These are phyloP conservation scores for Candida chauliodis DNA, from an alignment of 805 yeast genomes.

Conservation along the genomic window DNA sequence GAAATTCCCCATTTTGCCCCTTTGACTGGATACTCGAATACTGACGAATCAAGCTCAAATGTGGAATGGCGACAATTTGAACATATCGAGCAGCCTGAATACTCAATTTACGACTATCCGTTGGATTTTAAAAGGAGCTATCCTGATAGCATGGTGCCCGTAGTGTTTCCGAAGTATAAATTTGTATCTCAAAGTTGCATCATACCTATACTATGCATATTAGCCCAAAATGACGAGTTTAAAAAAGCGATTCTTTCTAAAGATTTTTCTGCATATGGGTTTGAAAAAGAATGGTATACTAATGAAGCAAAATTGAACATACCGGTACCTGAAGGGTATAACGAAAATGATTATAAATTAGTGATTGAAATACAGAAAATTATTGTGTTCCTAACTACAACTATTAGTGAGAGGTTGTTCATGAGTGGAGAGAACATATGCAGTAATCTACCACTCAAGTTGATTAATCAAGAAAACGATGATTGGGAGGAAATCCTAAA, in stretches of 20 bases:
- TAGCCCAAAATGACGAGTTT: conserved; percentile 23
- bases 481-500: conserved; percentile 18
- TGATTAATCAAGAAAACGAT: conserved; percentile 16
- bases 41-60: not conserved
- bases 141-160: conserved; percentile 14
- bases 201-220: conserved; percentile 26
- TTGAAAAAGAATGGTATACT: conserved; percentile 17
- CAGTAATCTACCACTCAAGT: conserved; percentile 16
- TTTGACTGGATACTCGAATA: not conserved
- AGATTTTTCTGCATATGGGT: conserved; percentile 14
- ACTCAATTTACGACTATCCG: conserved; percentile 3
- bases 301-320: conserved; percentile 6
- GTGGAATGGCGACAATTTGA: conserved; percentile 1
- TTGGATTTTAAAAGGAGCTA: not conserved
- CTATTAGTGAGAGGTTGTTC: conserved; percentile 19
- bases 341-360: conserved; percentile 9
- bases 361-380: conserved; percentile 22
- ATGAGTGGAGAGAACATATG: conserved; percentile 18
- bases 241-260: conserved; percentile 10
- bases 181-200: conserved; percentile 22
- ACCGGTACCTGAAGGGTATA: conserved; percentile 6
- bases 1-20: conserved; percentile 25
- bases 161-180: conserved; percentile 14
- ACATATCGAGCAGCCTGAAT: conserved; percentile 3
- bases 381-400: conserved; percentile 17